Evolutionary conservation across 129 eudicot species (phyloP).

Genomic region (Dittrichia graveolens): DNA sequence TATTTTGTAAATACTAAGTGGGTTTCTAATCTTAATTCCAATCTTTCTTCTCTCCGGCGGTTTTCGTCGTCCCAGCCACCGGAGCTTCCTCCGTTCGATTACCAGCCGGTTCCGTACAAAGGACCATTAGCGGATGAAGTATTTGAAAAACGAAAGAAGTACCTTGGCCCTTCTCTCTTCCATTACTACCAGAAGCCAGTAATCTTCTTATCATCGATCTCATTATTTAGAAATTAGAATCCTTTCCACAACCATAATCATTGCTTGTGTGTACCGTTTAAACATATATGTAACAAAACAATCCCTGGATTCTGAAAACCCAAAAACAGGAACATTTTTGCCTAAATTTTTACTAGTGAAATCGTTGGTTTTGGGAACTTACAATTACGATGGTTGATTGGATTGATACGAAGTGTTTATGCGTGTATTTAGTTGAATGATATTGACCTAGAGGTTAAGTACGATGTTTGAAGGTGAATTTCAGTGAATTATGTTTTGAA

Average conservation of each 20-base stretch:
- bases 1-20: slow-evolving; percentile 20
- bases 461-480: slow-evolving; percentile 5
- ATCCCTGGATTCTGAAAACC: not conserved
- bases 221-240: not conserved
- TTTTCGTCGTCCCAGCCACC: slow-evolving; percentile 55
- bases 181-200: slow-evolving; percentile 92
- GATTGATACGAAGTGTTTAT: not conserved
- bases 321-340: not conserved
- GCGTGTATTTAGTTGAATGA: not conserved
- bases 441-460: slow-evolving; percentile 4
- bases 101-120: slow-evolving; percentile 69
- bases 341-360: slow-evolving; percentile 16
- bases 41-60: slow-evolving; percentile 38
- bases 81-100: slow-evolving; percentile 73
- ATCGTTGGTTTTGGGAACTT: not conserved
- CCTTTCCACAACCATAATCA: not conserved
- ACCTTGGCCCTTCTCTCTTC: slow-evolving; percentile 89
- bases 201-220: slow-evolving; percentile 15
- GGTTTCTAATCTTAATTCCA: slow-evolving; percentile 15
- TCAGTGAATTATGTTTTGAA: not conserved
- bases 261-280: not conserved
- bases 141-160: slow-evolving; percentile 73
- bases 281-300: not conserved
- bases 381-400: not conserved
- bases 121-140: slow-evolving; percentile 84